Percentiles rank a stretch among this genome's conserved stretches.
Evolutionary conservation across 176 grass and related monocot species (phyloP).

Genomic region (Elymus sibiricus): DNA sequence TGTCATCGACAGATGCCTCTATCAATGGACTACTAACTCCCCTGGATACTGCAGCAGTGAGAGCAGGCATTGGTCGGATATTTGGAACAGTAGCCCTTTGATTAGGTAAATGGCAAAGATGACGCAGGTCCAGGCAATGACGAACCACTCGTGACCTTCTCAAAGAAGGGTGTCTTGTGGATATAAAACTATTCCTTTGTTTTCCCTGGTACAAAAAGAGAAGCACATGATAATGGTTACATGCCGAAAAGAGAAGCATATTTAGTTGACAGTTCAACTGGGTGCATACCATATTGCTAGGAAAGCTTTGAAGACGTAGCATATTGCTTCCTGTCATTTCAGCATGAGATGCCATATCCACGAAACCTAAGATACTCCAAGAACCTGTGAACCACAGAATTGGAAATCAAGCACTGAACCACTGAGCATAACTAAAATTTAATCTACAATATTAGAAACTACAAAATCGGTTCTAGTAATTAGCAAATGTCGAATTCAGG

Average conservation of each 20-base stretch:
- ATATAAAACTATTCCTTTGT: slow-evolving; percentile 15
- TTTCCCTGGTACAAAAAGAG: slow-evolving; percentile 22
- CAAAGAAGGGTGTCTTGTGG: background rate
- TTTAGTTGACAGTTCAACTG: background rate
- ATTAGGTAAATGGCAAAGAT: slow-evolving; percentile 27
- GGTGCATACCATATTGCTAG: slow-evolving; percentile 36
- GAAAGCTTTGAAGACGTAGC: slow-evolving; percentile 33
- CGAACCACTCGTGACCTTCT: slow-evolving; percentile 23
- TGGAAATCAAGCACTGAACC: background rate
- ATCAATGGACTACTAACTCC: slow-evolving; percentile 33
- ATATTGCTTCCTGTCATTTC: slow-evolving; percentile 33
- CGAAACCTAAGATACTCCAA: background rate
- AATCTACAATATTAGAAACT: background rate
- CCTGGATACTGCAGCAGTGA: slow-evolving; percentile 36
- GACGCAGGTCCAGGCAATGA: slow-evolving; percentile 28
- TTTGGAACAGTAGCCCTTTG: slow-evolving; percentile 27
- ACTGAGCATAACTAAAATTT: background rate
- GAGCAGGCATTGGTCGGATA: background rate
- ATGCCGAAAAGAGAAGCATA: background rate
- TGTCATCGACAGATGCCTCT: slow-evolving; percentile 17
- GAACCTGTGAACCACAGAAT: slow-evolving; percentile 12
- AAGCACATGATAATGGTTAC: slow-evolving; percentile 11
- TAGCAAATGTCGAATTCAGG: background rate
- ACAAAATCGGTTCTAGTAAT: background rate
- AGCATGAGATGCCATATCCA: slow-evolving; percentile 40